Percentiles rank a stretch among this genome's conserved stretches.
Evolutionary conservation across 345 rosid species (phyloP).

Genomic region (Atalantia buxifolia): DNA sequence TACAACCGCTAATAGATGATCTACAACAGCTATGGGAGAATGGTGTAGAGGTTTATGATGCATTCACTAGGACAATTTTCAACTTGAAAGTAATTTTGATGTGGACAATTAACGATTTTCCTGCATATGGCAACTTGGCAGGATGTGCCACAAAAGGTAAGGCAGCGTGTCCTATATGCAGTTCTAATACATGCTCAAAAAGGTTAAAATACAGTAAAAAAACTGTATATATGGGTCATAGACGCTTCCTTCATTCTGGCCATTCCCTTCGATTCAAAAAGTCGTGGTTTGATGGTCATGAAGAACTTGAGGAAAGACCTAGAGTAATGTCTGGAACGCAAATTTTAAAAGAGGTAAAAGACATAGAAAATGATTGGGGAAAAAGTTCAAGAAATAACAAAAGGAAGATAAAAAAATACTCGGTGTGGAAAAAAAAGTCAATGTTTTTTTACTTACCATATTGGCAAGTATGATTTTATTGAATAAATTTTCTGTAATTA

Average conservation of each 20-base stretch:
- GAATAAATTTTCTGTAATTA: too few relatives aligned
- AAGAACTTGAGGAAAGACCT: too few relatives aligned
- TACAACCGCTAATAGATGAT: not conserved
- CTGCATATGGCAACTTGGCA: not conserved
- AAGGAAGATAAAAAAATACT: too few relatives aligned
- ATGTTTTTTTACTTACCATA: too few relatives aligned
- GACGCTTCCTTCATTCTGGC: not conserved
- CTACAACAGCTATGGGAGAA: not conserved
- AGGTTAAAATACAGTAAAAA: not conserved
- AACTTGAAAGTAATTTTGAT: not conserved
- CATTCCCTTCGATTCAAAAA: not conserved
- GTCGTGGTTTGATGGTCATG: not conserved
- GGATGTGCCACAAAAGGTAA: not conserved
- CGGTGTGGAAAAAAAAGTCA: too few relatives aligned
- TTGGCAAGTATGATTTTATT: too few relatives aligned
- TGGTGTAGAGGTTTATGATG: not conserved
- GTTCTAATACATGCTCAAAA: not conserved
- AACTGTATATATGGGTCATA: not conserved
- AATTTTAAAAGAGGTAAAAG: too few relatives aligned
- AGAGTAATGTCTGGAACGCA: too few relatives aligned
- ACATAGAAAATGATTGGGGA: too few relatives aligned
- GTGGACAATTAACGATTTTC: not conserved
- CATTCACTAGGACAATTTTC: not conserved
- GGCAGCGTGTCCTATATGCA: not conserved
- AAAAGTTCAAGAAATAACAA: too few relatives aligned